Evolutionary conservation across 768 basidiomycete genomes (phyloP), one percentile per base, ranked within the genome.

Genomic region (Agaricus subrufescens): DNA sequence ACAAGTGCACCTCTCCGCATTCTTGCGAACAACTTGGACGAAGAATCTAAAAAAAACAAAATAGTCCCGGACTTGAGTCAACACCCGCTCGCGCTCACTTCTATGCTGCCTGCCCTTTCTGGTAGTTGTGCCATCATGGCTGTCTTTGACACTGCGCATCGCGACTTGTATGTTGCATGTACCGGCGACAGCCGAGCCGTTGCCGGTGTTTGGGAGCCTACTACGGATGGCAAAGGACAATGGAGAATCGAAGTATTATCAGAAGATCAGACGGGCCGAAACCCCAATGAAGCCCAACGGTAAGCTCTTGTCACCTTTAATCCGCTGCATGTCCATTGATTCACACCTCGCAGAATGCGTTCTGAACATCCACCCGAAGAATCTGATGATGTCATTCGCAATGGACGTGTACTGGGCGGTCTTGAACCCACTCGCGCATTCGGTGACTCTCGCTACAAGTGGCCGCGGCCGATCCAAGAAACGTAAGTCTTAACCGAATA

Each of bases 171-270:
- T 63, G 84, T 98, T 34, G 96, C 96, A 8, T 86, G 86, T 62
- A 87, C 94, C 4, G 97, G 97, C 0, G 97, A 99, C 67, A 90
- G 91, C 66, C 83, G 97, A 47, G 97, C 97, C 11, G 94, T 99
- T 5, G 95, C 96, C 23, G 97, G 97, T 19, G 81, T 92, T 38
- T 95, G 91, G 89, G 86, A 91, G 60, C 79, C 83, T 50, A 78
- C 78, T 3, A 70, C 68, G 2, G 81, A 85, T 59, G 86, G 84
- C 3, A 73, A 77, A 51, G 91, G 91, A 10, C 78, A 75, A 51
- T 99, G 97, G 97, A 82, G 86, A 46, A 89, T 94, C 30, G 93
- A 97, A 67, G 91, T 91, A n/a, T 77, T 99, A 59, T 92, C 83
- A 29, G 94, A 98, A 69, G 97, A 98, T 66, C 95, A 98, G 75